These are phyloP conservation scores for Pseudopediastrum boryanum DNA, from an alignment of 139 green algal genomes.

Conservation along the genomic window DNA sequence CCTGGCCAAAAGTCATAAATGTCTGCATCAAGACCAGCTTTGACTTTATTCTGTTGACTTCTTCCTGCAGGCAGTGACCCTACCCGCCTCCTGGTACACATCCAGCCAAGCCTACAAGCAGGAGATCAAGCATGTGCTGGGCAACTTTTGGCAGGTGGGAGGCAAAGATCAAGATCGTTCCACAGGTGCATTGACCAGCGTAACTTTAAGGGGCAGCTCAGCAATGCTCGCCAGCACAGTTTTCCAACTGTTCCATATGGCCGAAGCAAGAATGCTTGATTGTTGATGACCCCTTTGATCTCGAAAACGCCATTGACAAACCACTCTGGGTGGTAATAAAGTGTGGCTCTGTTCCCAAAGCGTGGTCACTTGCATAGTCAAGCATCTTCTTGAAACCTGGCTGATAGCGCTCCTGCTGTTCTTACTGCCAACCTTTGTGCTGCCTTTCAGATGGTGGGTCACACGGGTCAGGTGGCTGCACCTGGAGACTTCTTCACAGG, in stretches of 20 bases:
- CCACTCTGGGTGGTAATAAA: not conserved
- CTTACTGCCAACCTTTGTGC: not conserved
- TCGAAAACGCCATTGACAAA: not conserved
- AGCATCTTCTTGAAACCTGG: not conserved
- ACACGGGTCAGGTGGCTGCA: slow-evolving; percentile 16
- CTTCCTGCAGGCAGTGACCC: slow-evolving; percentile 41
- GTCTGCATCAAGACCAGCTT: too few species aligned
- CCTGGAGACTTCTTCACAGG: slow-evolving; percentile 39
- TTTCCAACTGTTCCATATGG: too few species aligned
- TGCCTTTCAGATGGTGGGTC: slow-evolving; percentile 38
- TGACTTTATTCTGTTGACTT: too few species aligned
- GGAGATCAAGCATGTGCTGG: slow-evolving; percentile 43
- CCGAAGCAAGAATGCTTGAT: not conserved
- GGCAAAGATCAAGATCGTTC: not conserved
- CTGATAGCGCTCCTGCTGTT: not conserved
- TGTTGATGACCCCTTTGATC: not conserved
- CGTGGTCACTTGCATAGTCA: not conserved
- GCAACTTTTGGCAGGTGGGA: slow-evolving; percentile 43
- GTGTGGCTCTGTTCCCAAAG: not conserved
- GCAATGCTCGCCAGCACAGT: not conserved
- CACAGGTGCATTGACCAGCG: not conserved
- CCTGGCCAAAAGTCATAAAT: too few species aligned
- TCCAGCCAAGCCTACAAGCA: not conserved
- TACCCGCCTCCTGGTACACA: slow-evolving; percentile 55
- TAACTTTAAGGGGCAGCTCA: not conserved